These are phyloP conservation scores for Colletotrichum plurivorum DNA, from an alignment of 2,329 filamentous ascomycete species.

Conservation along the genomic window DNA sequence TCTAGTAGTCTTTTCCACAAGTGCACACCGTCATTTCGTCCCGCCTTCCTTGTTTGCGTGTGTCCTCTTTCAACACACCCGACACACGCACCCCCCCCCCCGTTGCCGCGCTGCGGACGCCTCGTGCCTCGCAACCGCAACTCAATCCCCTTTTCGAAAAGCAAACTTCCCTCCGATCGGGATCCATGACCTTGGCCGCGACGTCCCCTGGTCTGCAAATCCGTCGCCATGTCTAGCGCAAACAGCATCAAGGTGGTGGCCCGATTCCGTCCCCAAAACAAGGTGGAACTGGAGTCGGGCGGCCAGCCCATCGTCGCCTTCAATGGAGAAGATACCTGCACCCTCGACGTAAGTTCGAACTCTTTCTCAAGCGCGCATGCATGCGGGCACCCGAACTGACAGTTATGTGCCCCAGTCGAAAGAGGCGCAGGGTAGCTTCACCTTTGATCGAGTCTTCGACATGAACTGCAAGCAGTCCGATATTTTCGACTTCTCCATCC, in stretches of 20 bases:
- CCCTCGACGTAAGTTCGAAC: slow-evolving; percentile 78
- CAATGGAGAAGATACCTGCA: slow-evolving; percentile 89
- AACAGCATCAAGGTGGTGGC: slow-evolving; percentile 91
- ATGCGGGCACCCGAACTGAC: slow-evolving; percentile 22
- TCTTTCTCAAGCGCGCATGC: neutral
- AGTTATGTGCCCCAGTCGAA: slow-evolving; percentile 71
- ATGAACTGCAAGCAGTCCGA: slow-evolving; percentile 92
- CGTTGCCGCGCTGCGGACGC: slow-evolving; percentile 39
- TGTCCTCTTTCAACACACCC: slow-evolving; percentile 34
- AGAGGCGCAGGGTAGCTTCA: slow-evolving; percentile 89
- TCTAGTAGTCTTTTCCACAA: slow-evolving; percentile 35
- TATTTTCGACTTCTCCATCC: slow-evolving; percentile 98
- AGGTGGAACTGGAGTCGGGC: slow-evolving; percentile 89
- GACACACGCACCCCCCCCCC: neutral
- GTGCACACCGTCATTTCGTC: slow-evolving; percentile 41
- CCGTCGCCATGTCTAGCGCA: slow-evolving; percentile 67
- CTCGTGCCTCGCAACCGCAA: slow-evolving; percentile 37
- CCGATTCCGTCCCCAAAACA: slow-evolving; percentile 97
- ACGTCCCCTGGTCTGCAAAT: slow-evolving; percentile 39
- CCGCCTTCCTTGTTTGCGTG: slow-evolving; percentile 35
- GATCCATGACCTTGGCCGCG: slow-evolving; percentile 36
- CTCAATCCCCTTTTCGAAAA: slow-evolving; percentile 16
- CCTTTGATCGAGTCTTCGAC: slow-evolving; percentile 97
- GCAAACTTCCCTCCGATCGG: slow-evolving; percentile 16
- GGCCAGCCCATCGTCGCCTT: slow-evolving; percentile 94